These are phyloP conservation scores for Waltergamsia citrina DNA, from an alignment of 2,329 filamentous ascomycete species.

Conservation along the genomic window DNA sequence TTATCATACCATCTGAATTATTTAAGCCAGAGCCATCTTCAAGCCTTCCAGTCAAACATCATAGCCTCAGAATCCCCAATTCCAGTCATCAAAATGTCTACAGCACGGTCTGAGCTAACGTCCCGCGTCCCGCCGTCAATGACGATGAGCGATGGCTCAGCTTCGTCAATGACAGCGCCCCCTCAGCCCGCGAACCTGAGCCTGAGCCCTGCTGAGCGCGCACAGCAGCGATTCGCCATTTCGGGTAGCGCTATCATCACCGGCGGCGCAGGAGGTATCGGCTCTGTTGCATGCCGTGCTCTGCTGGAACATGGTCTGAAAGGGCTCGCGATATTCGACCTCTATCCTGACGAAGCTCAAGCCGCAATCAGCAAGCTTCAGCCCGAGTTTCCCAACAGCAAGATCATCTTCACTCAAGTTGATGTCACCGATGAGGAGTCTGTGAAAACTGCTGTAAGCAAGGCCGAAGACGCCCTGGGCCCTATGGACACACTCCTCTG, in stretches of 20 bases:
- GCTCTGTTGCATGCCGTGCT: slow-evolving; percentile 39
- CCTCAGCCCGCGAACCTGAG: slow-evolving; percentile 1
- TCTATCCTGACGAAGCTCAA: slow-evolving; percentile 20
- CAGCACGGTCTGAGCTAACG: no score
- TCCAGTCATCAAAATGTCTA: no score
- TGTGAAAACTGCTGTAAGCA: slow-evolving; percentile 7
- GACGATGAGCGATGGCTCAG: no score
- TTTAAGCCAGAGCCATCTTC: no score
- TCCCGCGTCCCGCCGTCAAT: no score
- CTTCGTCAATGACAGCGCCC: no score
- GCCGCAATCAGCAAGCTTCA: slow-evolving; percentile 5
- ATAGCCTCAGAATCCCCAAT: no score
- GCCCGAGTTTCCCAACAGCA: slow-evolving; percentile 9
- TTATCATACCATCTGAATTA: no score
- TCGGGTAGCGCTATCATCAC: slow-evolving; percentile 25
- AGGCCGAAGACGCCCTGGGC: slow-evolving; percentile 7
- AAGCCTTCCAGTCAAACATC: no score
- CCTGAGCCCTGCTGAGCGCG: slow-evolving; percentile 6
- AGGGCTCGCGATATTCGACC: slow-evolving; percentile 52
- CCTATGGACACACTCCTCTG: slow-evolving; percentile 13
- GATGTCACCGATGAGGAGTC: slow-evolving; percentile 11
- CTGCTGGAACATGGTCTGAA: slow-evolving; percentile 59
- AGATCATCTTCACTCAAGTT: slow-evolving; percentile 6
- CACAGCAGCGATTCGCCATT: slow-evolving; percentile 18
- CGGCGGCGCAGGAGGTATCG: slow-evolving; percentile 40